Base-by-base conservation (phyloP, 2,329 filamentous ascomycete genomes). In the Meredithiella fracta region DNA sequence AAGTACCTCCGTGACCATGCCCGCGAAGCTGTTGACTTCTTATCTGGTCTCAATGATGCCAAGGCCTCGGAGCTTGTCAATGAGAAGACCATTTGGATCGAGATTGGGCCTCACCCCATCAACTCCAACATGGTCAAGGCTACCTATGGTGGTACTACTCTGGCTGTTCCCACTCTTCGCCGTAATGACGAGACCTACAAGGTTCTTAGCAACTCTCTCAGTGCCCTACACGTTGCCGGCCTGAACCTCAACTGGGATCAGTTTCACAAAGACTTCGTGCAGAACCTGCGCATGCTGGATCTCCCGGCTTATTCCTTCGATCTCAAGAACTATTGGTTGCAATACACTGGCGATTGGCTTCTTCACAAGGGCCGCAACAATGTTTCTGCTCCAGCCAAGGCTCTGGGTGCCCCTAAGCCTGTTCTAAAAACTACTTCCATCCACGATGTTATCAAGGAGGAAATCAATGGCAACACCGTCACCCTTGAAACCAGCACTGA, bases 251-350 rank as follows among this genome's bases (percentile, higher is more conserved):
- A 83, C 64, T 90, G 85, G 77, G 77, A 80, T 59, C 84, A 87
- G 67, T 85, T 78, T 63, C 79, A 85, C 61, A 69, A 75, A 55
- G 69, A 72, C 58, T 75, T 75, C 60, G 62, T 63, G 20, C 56
- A 61, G 0, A 67, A 65, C 11, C 65, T 70, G 2, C 66, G 67
- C 2, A 71, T 88, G 8, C 67, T 86, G 4, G 70, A 77, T 4
- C 69, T 89, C 0, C 85, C 85, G 0, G 75, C 76, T 1, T 90
- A 89, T 65, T 74, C 74, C 0, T 90, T 84, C 68, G 81, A 89
- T 62, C 72, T 79, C 62, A 86, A 86, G 72, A 83, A 78, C 60
- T 87, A 88, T 65, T 81, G 78, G 77, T 71, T 79, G 44, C 72
- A 74, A 62, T 80, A 79, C 63, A 67, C 74, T 60, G 82, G 85